Evolutionary conservation across 2,329 filamentous ascomycete genomes (phyloP), one percentile per base, ranked within the genome.

Genomic region (Arachnopeziza araneosa): DNA sequence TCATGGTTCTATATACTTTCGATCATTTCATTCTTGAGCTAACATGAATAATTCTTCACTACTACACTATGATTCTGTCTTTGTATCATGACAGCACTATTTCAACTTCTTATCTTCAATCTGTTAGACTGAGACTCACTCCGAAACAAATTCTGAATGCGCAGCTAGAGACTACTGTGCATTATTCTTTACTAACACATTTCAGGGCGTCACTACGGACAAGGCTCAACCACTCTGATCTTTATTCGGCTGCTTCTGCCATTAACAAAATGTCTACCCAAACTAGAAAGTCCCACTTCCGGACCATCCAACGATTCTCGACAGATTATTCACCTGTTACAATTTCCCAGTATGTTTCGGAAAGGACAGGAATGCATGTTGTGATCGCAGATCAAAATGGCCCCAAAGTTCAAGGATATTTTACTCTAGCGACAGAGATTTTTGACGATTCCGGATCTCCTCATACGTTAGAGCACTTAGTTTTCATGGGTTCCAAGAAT

Each of bases 371-470:
- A 56, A 95, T 99, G 91, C 88, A 93, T 67, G 89, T 96, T 36
- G 86, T 96, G 50, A 90, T 97, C 55, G 91, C 96, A 67, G 90
- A 98, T 73, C 88, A 92, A 68, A 86, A 95, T 72, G 93, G 95
- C 0, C 95, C 95, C n/a, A 98, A 97, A 75, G 84, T 97, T 63
- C 89, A 90, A 67, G 95, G 95, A 36, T 96, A 96, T 76, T 99
- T 99, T 75, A 89, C 93, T 36, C 82, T 99, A 57, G 95, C 95
- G 36, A 99, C 95, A 2, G 95, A 99, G 76, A 98, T 99, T 68
- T 89, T 96, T 69, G 95, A 99, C 77, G 92, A 99, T 74, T 98
- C 93, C 12, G 95, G 95, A 50, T 90, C 95, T 17, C 95, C 90
- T 5, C 90, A 93, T 71, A 93, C 90, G 0, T 79, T 93, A n/a